These are phyloP conservation scores for Emericellopsis terricola DNA, from an alignment of 495 filamentous ascomycete species.

Conservation along the genomic window DNA sequence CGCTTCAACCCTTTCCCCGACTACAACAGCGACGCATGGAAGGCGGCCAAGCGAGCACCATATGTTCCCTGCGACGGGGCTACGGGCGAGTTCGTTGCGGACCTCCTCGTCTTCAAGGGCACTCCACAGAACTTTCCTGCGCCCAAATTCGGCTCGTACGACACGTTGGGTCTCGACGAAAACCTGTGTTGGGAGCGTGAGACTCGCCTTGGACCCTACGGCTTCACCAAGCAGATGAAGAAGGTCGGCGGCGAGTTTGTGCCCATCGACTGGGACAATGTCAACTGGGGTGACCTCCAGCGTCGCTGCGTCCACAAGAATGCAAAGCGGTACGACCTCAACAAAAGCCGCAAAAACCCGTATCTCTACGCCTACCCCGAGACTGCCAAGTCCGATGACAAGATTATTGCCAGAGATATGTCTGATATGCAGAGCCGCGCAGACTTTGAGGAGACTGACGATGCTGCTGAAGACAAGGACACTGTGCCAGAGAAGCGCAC, in stretches of 20 bases:
- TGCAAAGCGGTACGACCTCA: conserved; percentile 32
- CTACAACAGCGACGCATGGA: conserved; percentile 21
- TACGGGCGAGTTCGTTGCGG: conserved; percentile 10
- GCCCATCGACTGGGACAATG: conserved; percentile 41
- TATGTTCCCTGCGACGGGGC: conserved; percentile 21
- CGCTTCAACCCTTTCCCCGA: conserved; percentile 31
- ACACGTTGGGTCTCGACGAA: conserved; percentile 49
- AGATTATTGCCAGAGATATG: not conserved
- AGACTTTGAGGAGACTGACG: not conserved
- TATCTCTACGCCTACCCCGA: conserved; percentile 7
- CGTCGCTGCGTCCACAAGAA: conserved; percentile 43
- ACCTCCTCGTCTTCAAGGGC: conserved; percentile 34
- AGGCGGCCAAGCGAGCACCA: conserved; percentile 8
- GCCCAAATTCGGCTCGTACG: conserved; percentile 61
- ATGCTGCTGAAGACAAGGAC: not conserved
- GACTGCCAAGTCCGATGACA: not conserved
- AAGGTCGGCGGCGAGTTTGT: conserved; percentile 12
- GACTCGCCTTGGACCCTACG: conserved; percentile 71
- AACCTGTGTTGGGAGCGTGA: conserved; percentile 87
- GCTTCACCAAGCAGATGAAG: conserved; percentile 29
- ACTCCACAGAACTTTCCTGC: conserved; percentile 55
- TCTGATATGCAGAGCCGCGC: not conserved
- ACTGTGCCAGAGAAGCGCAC: conserved; percentile 29
- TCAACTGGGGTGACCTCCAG: conserved; percentile 58
- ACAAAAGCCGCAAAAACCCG: conserved; percentile 11